Evolutionary conservation across 768 basidiomycete species (phyloP).

Genomic region (Psilocybe subaeruginosa): DNA sequence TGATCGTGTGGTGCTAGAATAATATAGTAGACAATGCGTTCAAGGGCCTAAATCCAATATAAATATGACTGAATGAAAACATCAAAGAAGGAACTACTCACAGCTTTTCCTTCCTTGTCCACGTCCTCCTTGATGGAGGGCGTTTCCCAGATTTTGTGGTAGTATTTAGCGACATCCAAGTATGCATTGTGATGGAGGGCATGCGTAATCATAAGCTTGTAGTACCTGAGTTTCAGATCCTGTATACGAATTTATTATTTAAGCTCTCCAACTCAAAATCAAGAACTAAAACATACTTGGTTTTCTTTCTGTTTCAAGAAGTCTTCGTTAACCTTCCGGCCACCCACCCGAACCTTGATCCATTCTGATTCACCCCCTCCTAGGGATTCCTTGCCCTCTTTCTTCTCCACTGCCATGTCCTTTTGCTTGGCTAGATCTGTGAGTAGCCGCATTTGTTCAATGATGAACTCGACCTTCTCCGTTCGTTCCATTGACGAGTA

Average conservation of each 20-base stretch:
- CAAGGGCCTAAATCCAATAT: conserved; percentile 65
- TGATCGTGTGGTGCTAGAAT: conserved; percentile 94
- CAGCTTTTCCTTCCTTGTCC: conserved; percentile 60
- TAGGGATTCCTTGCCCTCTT: conserved; percentile 63
- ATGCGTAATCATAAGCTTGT: conserved; percentile 95
- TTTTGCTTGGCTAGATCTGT: conserved; percentile 77
- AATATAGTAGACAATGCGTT: conserved; percentile 94
- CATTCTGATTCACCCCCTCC: conserved; percentile 87
- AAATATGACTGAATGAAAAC: conserved; percentile 11
- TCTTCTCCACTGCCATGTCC: conserved; percentile 66
- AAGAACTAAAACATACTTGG: conserved; percentile 53
- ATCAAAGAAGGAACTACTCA: conserved; percentile 34
- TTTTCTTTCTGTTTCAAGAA: conserved; percentile 90
- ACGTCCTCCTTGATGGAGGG: conserved; percentile 89
- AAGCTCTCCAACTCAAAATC: neutral
- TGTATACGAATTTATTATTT: conserved; percentile 32
- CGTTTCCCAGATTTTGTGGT: conserved; percentile 97
- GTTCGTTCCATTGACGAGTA: conserved; percentile 98
- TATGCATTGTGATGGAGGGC: conserved; percentile 85
- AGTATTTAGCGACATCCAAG: conserved; percentile 93
- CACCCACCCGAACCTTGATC: conserved; percentile 90
- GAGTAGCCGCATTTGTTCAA: conserved; percentile 96
- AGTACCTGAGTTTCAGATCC: conserved; percentile 96
- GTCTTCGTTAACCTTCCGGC: conserved; percentile 91
- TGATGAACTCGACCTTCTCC: conserved; percentile 97